Base-by-base conservation (phyloP, 371 early-diverging fungal species). In the Actinomortierella ambigua region DNA sequence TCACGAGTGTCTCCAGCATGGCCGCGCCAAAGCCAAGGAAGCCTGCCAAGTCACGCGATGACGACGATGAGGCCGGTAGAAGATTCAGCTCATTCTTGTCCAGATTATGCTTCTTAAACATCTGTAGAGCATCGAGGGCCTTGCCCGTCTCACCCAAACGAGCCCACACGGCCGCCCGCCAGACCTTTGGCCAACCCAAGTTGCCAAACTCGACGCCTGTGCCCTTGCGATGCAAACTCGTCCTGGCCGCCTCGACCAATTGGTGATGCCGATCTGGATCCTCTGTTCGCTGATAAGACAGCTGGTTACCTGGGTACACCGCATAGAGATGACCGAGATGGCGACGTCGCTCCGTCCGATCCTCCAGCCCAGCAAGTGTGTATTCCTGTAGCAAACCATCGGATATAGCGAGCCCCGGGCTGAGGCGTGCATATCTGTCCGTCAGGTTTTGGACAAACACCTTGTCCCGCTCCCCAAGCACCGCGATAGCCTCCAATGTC, bases 161-260 rank as follows among this genome's bases (percentile, higher is more conserved):
- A 6, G 67, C 75, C 75, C 75, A 73, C 2, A 52, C 50, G 22
- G 67, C 75, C 0, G 75, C 67, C 13, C 75, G 63, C 75, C 75
- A 73, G 29, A 57, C 56, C 43, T 73, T 73, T 34, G 75, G 46
- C 75, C 75, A 73, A 7, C 67, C 75, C 11, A 57, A 13, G 26
- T 63, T 26, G 1, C 50, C 67, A 34, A 34, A 34, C 23, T 56
- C 57, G 2, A 46, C 23, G 1, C 63, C 63, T 28, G 26, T 53
- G 2, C 67, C 63, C 17, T 63, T 63, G 3, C 27, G 20, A 1
- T 2, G 20, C 2, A 73, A 48, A 8, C 63, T 54, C 14, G 17
- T 39, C 15, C 53, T 18, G 3, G 75, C 67, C 6, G 75, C 75
- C 9, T 53, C 51, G 44, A 73, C 22, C 0, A 73, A 24, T 34